phyloP scores from a whole-genome alignment of 352 stramenopile genomes.

The Globisporangium alternatum region DNA sequence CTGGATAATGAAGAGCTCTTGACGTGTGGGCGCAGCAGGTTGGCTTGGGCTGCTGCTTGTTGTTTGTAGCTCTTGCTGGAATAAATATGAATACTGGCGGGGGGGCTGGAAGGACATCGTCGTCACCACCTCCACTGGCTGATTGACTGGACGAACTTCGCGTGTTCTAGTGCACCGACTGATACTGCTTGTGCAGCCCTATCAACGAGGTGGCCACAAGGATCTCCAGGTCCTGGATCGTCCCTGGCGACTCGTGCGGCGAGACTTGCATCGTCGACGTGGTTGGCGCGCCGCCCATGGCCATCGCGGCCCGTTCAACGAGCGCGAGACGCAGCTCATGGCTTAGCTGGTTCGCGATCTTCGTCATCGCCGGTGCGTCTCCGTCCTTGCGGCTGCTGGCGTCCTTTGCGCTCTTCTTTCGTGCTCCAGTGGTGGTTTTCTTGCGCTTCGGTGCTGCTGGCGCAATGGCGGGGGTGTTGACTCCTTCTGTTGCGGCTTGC shows the following conservation, averaged over 20 bases:
- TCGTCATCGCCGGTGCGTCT: conserved; percentile 14
- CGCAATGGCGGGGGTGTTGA: background rate
- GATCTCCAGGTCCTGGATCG: conserved; percentile 71
- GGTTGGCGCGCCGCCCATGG: background rate
- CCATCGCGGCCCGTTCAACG: conserved; percentile 6
- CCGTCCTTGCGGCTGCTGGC: conserved; percentile 7
- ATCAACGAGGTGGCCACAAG: conserved; percentile 72
- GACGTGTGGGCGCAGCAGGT: background rate
- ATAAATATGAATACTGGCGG: conserved; percentile 17
- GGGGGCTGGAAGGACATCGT: background rate
- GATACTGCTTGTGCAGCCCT: conserved; percentile 65
- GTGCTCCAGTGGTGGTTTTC: conserved; percentile 25
- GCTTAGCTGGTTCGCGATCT: conserved; percentile 31
- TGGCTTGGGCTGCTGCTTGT: background rate
- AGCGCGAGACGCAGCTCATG: conserved; percentile 36
- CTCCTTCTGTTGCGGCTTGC: background rate
- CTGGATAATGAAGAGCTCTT: background rate
- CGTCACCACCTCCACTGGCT: background rate
- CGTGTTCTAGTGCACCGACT: conserved; percentile 59
- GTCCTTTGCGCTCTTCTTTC: conserved; percentile 36
- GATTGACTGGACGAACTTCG: background rate
- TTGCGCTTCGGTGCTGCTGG: conserved; percentile 30
- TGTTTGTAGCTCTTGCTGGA: background rate
- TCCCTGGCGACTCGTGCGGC: background rate
- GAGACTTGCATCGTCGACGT: conserved; percentile 9